phyloP scores from a whole-genome alignment of 1,284 basidiomycete genomes.

The Fomitopsis palustris region DNA sequence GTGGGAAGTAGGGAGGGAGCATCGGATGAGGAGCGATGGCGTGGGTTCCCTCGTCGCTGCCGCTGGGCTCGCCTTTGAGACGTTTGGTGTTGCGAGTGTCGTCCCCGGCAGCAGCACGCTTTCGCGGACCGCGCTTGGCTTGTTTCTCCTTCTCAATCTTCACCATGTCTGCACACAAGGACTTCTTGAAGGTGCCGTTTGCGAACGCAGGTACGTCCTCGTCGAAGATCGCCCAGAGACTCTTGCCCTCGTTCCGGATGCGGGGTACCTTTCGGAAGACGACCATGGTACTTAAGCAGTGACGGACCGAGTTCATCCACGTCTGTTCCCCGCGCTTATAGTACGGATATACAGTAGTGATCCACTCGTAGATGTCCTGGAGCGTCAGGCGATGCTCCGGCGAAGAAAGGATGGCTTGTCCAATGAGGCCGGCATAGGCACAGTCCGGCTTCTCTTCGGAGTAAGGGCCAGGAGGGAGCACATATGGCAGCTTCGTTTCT shows the following conservation, averaged over 20 bases:
- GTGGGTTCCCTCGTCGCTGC: slow-evolving; percentile 10
- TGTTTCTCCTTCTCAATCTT: slow-evolving; percentile 32
- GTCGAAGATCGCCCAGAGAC: slow-evolving; percentile 75
- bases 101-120: slow-evolving; percentile 17
- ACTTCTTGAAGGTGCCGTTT: slow-evolving; percentile 67
- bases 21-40: slow-evolving; percentile 28
- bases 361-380: slow-evolving; percentile 95
- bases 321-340: slow-evolving; percentile 93
- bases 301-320: slow-evolving; percentile 92
- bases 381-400: slow-evolving; percentile 83
- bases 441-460: slow-evolving; percentile 73
- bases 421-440: slow-evolving; percentile 94
- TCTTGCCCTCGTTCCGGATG: slow-evolving; percentile 65
- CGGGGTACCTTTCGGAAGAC: slow-evolving; percentile 71
- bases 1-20: slow-evolving; percentile 50
- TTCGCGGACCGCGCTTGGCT: slow-evolving; percentile 16
- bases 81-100: slow-evolving; percentile 44
- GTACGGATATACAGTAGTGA: slow-evolving; percentile 89
- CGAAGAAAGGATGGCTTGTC: slow-evolving; percentile 89
- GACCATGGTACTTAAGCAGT: slow-evolving; percentile 82
- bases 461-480: slow-evolving; percentile 81
- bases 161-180: slow-evolving; percentile 62
- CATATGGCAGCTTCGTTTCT: slow-evolving; percentile 65
- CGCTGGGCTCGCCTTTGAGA: slow-evolving; percentile 34
- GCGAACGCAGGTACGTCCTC: slow-evolving; percentile 68